These are phyloP conservation scores for Cyclostephanos tholiformis DNA, from an alignment of 108 stramenopile species.

Conservation along the genomic window DNA sequence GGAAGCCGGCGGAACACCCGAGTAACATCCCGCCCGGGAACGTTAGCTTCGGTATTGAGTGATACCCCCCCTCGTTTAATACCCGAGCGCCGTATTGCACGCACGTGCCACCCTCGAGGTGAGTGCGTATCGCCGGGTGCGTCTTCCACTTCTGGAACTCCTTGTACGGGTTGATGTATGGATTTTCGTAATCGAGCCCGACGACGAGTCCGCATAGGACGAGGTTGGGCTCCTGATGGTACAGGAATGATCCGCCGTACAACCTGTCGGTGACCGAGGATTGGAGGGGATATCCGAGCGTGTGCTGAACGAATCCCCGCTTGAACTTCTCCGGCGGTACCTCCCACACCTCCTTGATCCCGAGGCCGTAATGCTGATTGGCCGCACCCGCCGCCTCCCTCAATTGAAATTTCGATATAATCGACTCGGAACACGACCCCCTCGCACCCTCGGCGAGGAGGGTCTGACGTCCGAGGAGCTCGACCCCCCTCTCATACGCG, in stretches of 20 bases:
- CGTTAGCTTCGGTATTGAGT: slow-evolving; percentile 94
- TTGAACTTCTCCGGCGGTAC: slow-evolving; percentile 89
- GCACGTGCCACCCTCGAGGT: slow-evolving; percentile 95
- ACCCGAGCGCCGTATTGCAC: slow-evolving; percentile 97
- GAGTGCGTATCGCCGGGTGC: slow-evolving; percentile 86
- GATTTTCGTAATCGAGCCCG: slow-evolving; percentile 98
- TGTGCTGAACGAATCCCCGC: slow-evolving; percentile 97
- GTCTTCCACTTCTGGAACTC: slow-evolving; percentile 99
- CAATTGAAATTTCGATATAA: slow-evolving; percentile 91
- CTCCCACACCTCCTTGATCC: slow-evolving; percentile 99
- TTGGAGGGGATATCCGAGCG: slow-evolving; percentile 96
- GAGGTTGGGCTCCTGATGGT: slow-evolving; percentile 94
- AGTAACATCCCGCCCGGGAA: slow-evolving; percentile 94
- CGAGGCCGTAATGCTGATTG: slow-evolving; percentile 96
- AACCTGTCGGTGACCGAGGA: slow-evolving; percentile 66
- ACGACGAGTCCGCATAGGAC: slow-evolving; percentile 95
- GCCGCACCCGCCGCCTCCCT: slow-evolving; percentile 68
- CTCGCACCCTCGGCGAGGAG: slow-evolving; percentile 98
- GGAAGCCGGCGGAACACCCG: slow-evolving; percentile 97
- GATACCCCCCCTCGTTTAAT: slow-evolving; percentile 97
- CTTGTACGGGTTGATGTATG: slow-evolving; percentile 96
- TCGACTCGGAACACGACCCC: slow-evolving; percentile 92
- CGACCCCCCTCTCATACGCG: slow-evolving; percentile 97
- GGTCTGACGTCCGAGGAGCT: slow-evolving; percentile 95
- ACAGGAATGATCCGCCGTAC: slow-evolving; percentile 97